These are phyloP conservation scores for Micractinium sp. DNA, from an alignment of 139 green algal genomes.

Conservation along the genomic window DNA sequence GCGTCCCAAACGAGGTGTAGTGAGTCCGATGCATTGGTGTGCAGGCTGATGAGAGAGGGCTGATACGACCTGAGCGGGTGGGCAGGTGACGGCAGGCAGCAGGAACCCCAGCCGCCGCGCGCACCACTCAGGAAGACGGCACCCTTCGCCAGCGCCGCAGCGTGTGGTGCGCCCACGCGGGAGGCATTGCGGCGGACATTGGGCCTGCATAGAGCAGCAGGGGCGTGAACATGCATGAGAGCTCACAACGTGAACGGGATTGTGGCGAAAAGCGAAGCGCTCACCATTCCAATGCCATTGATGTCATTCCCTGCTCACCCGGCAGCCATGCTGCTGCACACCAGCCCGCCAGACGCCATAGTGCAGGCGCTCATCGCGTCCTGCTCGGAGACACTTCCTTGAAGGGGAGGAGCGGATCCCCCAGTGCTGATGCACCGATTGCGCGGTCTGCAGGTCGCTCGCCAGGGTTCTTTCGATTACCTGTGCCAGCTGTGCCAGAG, in stretches of 20 bases:
- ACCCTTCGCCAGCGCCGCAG: neutral
- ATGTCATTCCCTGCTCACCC: neutral
- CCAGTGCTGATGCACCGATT: no score
- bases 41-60: neutral
- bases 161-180: neutral
- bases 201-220: slow-evolving; percentile 1
- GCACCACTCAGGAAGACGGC: slow-evolving; percentile 1
- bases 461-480: no score
- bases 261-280: neutral
- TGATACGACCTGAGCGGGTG: neutral
- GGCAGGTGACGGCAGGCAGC: neutral
- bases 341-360: no score
- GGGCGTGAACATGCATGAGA: neutral
- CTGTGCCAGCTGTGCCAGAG: no score
- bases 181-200: neutral
- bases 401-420: no score
- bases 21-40: neutral
- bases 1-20: neutral
- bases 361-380: no score
- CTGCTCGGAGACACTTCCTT: no score
- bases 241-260: neutral
- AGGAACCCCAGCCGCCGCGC: neutral
- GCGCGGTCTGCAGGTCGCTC: no score
- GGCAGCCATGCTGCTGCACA: neutral
- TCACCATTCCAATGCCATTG: no score